Evolutionary conservation across 2,329 filamentous ascomycete species (phyloP), one percentile per base, ranked within the genome.

Genomic region (Neurospora sp.): DNA sequence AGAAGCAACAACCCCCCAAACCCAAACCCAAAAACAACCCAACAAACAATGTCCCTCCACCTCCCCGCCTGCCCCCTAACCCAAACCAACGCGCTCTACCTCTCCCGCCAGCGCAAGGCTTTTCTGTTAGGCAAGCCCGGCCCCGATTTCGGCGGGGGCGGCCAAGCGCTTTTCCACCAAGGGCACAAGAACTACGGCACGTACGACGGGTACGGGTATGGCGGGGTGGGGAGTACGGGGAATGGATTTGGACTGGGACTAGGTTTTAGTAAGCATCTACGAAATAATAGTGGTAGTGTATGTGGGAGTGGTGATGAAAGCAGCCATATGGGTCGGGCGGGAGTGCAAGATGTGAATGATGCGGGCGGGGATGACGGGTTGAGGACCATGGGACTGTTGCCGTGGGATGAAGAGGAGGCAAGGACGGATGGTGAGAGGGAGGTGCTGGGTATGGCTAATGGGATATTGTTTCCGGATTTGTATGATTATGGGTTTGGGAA

Each of bases 1-100:
- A 11, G 62, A 68, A 40, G 13, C 40, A 66, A 15, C 52, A 62
- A 52, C 66, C n/a, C n/a, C 43, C 40, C 9, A 38, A 10, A 19
- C 72, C 85, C 40, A 42, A n/a, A 42, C 72, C 85, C 40, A 42
- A n/a, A 42, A 6, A 52, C 2, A 33, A 2, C 1, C 33, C 33
- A 19, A 58, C 70, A 28, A 19, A 66, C 13, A 1, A 77, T 78
- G 6, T 76, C 80, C 68, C 77, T 83, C 71, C 82, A 81, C 72
- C 76, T 83, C 23, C 81, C 81, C 3, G 79, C 79, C 33, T 82
- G 79, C 42, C 81, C 81, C 0, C 74, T 82, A 7, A 83, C 81
- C 6, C 80, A 81, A 69, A 79, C 78, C 38, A 83, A 82, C 72
- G 81, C 80, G 1, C 78, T 82, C 13, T 83, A 82, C 73, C 79